Conservation (phyloP, 805 yeast genomes). For the Tetrapisispora taiwanensis region DNA sequence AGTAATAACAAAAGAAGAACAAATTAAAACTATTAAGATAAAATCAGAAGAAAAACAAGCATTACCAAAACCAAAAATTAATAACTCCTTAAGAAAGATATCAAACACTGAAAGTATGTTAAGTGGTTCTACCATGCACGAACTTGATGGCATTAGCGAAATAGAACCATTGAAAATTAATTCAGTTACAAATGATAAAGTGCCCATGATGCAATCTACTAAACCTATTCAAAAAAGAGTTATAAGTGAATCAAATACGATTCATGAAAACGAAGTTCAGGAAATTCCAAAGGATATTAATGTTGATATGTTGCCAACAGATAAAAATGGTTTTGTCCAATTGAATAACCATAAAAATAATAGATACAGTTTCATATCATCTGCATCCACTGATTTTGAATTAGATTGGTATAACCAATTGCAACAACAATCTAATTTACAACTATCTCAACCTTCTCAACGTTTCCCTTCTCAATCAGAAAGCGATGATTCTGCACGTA, state of each 20-base stretch:
- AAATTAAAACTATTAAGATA: background rate
- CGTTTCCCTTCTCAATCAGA: constrained; percentile 2
- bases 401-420: constrained; percentile 7
- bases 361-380: constrained; percentile 27
- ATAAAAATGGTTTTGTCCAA: constrained; percentile 17
- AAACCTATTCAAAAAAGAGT: background rate
- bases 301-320: constrained; percentile 13
- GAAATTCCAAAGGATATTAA: constrained; percentile 13
- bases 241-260: background rate
- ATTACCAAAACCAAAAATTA: background rate
- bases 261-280: constrained; percentile 1
- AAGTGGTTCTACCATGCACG: constrained; percentile 13
- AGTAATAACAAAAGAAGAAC: background rate
- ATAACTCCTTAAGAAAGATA: constrained; percentile 2
- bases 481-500: constrained; percentile 11
- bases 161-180: background rate
- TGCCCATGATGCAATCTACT: constrained; percentile 1
- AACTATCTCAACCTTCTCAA: constrained; percentile 4
- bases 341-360: constrained; percentile 7
- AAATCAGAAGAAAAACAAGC: background rate
- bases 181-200: background rate
- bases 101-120: constrained; percentile 7
- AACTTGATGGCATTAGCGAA: constrained; percentile 3
- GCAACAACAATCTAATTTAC: constrained; percentile 1
- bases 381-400: constrained; percentile 25